Base-by-base conservation (phyloP, 2,329 filamentous ascomycete genomes). In the Alternaria sp. region DNA sequence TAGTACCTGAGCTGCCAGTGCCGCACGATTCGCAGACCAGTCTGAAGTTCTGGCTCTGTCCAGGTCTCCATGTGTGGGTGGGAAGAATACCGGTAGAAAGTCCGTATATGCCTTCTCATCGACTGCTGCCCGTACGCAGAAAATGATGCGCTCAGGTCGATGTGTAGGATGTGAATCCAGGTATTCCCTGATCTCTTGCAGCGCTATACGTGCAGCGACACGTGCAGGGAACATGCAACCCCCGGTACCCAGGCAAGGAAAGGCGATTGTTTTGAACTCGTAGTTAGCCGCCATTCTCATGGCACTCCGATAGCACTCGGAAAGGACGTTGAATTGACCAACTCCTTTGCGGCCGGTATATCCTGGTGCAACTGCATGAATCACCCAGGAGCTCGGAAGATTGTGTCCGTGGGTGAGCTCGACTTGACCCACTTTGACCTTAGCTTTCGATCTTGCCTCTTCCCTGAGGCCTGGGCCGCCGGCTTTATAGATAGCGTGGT, bases 181-280 rank as follows among this genome's bases (percentile, higher is more conserved):
- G 26, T 76, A 77, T 8, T 75, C 73, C 36, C 78, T 70, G 2
- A 77, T 67, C 54, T 77, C 74, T 54, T 75, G 70, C 3, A 80
- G 68, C 17, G 75, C 77, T 54, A 77, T 71, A 32, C 72, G 67
- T 21, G 77, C 74, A 26, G 78, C 77, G 6, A 73, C 62, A 11
- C 71, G 65, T 30, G 73, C 54, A n/a, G 76, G 73, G 47, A 78
- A 77, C 1, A 73, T 74, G 40, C 69, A 69, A 6, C 76, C 76
- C 11, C 77, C 77, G 10, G 72, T 68, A 15, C 71, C 75, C 3
- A 80, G 45, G 46, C 73, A 75, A 21, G 77, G 77, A 59, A 80
- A 79, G 0, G 76, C 78, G 12, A 80, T 63, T 1, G 71, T 77
- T 36, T 73, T 75, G 45, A 79, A 51, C 2, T 64, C 57, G 13